Percentiles rank a stretch among this genome's conserved stretches.
Conservation (phyloP, 805 yeast genomes). For the Cyberlindnera maclurae region DNA sequence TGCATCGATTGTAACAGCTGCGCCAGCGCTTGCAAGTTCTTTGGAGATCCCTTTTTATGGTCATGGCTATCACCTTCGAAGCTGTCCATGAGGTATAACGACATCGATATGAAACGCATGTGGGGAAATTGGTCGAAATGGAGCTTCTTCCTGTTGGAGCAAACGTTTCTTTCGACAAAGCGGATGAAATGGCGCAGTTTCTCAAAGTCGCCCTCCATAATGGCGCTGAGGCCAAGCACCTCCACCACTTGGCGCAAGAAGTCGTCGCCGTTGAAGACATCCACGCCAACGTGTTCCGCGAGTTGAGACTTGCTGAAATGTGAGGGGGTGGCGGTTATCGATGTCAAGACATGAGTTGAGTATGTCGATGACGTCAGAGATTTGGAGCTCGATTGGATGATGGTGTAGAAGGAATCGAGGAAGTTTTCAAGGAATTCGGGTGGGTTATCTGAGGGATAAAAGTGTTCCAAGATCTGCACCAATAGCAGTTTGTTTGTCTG, state of each 20-base stretch:
- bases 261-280: conserved; percentile 21
- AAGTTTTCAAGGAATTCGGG: conserved; percentile 15
- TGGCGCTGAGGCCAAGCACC: conserved; percentile 16
- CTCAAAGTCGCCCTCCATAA: conserved; percentile 13
- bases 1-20: neutral
- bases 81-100: neutral
- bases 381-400: conserved; percentile 16
- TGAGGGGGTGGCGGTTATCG: conserved; percentile 8
- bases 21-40: neutral
- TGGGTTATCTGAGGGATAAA: conserved; percentile 10
- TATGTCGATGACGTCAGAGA: conserved; percentile 19
- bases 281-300: conserved; percentile 14
- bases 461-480: conserved; percentile 11
- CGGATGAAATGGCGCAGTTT: conserved; percentile 11
- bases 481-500: conserved; percentile 15
- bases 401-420: conserved; percentile 20
- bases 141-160: conserved; percentile 21
- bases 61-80: neutral
- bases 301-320: conserved; percentile 18
- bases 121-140: conserved; percentile 18
- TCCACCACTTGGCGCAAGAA: conserved; percentile 16
- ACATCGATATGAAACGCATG: conserved; percentile 13
- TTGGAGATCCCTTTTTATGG: neutral
- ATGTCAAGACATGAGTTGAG: conserved; percentile 11
- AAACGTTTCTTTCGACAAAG: conserved; percentile 18